A percentile compares a stretch with the other conserved stretches of the same genome.
Evolutionary conservation across 768 basidiomycete species (phyloP).

Genomic region (Boletus sp.): DNA sequence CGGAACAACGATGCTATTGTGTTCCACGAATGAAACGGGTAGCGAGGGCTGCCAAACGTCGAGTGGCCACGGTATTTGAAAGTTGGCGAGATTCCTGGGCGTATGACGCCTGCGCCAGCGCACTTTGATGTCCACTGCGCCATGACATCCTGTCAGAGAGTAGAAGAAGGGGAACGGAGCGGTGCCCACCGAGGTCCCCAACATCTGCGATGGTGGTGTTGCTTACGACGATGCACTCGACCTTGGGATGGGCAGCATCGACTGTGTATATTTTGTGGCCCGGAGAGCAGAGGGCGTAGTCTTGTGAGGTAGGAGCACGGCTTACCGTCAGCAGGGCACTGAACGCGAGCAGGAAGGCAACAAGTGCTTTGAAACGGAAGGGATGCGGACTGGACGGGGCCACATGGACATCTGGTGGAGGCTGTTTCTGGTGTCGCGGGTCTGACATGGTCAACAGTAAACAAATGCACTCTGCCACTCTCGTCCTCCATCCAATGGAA

Average conservation of each 20-base stretch:
- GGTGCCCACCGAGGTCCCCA: constrained; percentile 46
- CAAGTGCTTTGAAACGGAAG: neutral
- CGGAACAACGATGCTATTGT: constrained; percentile 56
- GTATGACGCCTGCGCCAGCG: constrained; percentile 21
- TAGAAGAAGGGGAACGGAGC: neutral
- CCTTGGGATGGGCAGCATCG: constrained; percentile 45
- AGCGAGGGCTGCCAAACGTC: constrained; percentile 19
- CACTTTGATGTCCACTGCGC: constrained; percentile 21
- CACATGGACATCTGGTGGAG: too few relatives aligned
- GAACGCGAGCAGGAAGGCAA: constrained; percentile 8
- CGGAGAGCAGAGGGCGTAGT: constrained; percentile 60
- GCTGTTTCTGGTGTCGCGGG: neutral
- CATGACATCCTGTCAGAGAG: neutral
- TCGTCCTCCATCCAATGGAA: constrained; percentile 20
- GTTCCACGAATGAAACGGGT: constrained; percentile 24
- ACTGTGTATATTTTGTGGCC: constrained; percentile 65
- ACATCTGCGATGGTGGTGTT: constrained; percentile 44
- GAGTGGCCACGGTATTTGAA: constrained; percentile 26
- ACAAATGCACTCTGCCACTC: neutral
- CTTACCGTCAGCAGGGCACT: neutral
- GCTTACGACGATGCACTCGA: constrained; percentile 59
- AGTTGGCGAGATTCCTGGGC: neutral
- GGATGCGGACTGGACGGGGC: too few relatives aligned
- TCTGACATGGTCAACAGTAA: too few relatives aligned
- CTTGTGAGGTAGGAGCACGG: neutral